These are phyloP conservation scores for Plasmodium vinckei DNA, from an alignment of 169 alveolate genomes.

Conservation along the genomic window DNA sequence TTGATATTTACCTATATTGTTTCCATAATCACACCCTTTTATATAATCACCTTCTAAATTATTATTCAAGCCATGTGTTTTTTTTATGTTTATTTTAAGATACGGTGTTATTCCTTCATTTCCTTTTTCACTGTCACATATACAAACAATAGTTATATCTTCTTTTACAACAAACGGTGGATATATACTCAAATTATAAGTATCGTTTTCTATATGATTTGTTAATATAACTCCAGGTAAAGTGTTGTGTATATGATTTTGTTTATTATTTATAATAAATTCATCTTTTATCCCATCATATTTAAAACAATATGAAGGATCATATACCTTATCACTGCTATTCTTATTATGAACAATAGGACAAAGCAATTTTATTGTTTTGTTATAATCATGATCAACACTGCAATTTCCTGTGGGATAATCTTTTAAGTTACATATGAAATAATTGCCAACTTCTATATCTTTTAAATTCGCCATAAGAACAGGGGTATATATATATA, in stretches of 20 bases:
- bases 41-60: slow-evolving; percentile 6
- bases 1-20: slow-evolving; percentile 45
- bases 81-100: slow-evolving; percentile 29
- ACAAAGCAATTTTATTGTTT: slow-evolving; percentile 32
- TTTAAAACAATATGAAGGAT: slow-evolving; percentile 30
- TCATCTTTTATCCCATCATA: slow-evolving; percentile 46
- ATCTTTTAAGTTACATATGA: slow-evolving; percentile 54
- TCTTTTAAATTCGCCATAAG: slow-evolving; percentile 18
- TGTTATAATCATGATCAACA: slow-evolving; percentile 31
- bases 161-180: slow-evolving; percentile 21
- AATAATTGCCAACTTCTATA: slow-evolving; percentile 50
- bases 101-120: slow-evolving; percentile 44
- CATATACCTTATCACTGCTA: not conserved
- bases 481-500: slow-evolving; percentile 11
- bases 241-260: slow-evolving; percentile 12
- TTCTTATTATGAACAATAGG: slow-evolving; percentile 10
- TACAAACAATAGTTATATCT: slow-evolving; percentile 49
- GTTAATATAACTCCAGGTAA: slow-evolving; percentile 55
- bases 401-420: slow-evolving; percentile 29
- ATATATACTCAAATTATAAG: slow-evolving; percentile 36
- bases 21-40: slow-evolving; percentile 69
- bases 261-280: slow-evolving; percentile 21
- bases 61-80: slow-evolving; percentile 10
- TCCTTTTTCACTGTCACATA: slow-evolving; percentile 29
- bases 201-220: slow-evolving; percentile 2